Conservation (phyloP, 2,329 filamentous ascomycete species). For the Cytospora paraplurivora region DNA sequence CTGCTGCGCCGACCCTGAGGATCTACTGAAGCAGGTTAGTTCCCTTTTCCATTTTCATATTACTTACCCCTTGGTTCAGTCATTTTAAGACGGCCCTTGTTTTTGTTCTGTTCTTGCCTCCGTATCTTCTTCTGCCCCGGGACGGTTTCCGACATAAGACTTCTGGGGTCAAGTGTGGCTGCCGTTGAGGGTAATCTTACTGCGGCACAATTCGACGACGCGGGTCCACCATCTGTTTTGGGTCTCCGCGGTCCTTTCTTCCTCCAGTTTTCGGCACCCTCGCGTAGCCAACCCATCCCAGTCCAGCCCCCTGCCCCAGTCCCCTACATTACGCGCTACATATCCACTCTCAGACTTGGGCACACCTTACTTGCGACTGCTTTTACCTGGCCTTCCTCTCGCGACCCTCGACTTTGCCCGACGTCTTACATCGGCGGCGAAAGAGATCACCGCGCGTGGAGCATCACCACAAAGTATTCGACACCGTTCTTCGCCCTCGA, state of each 20-base stretch:
- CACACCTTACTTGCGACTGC: constrained; percentile 15
- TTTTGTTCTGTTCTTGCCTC: not conserved
- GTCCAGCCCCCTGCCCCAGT: not conserved
- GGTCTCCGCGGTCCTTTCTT: constrained; percentile 15
- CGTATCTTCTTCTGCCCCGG: not conserved
- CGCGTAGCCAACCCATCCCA: constrained; percentile 21
- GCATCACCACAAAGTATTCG: constrained; percentile 18
- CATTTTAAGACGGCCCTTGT: not conserved
- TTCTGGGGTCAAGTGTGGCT: constrained; percentile 19
- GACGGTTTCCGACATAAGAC: constrained; percentile 5
- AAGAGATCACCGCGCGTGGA: constrained; percentile 24
- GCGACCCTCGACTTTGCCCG: constrained; percentile 21
- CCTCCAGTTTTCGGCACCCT: constrained; percentile 16
- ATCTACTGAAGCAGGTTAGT: constrained; percentile 11
- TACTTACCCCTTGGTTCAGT: not conserved
- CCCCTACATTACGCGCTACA: constrained; percentile 25
- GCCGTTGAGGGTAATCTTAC: constrained; percentile 26
- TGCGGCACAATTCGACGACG: constrained; percentile 26
- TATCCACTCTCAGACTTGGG: constrained; percentile 29
- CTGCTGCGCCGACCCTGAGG: constrained; percentile 1
- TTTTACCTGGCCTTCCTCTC: constrained; percentile 14
- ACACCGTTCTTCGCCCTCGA: constrained; percentile 23
- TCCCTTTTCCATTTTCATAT: not conserved
- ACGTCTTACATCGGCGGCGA: constrained; percentile 18
- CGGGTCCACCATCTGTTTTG: constrained; percentile 29